A percentile compares a stretch with the other conserved stretches of the same genome.
Conservation (phyloP, 257 asterid species). For the Solanum appendiculatum region DNA sequence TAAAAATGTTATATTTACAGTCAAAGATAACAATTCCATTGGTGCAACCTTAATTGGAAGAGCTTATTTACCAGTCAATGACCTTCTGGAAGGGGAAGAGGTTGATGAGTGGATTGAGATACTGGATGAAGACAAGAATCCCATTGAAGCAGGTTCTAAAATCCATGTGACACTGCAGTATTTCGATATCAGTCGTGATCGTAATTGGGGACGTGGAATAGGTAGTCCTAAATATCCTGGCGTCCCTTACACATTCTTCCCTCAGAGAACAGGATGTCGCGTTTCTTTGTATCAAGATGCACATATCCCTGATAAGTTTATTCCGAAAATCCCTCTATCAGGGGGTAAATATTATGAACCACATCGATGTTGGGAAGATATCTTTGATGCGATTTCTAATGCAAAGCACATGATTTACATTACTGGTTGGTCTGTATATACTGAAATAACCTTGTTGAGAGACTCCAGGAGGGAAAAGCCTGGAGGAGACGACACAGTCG, state of each 20-base stretch:
- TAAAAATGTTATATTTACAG: conserved; percentile 63
- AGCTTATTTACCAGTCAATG: conserved; percentile 70
- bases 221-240: conserved; percentile 58
- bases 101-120: conserved; percentile 80
- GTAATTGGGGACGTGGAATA: conserved; percentile 64
- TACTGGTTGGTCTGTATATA: conserved; percentile 88
- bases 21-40: conserved; percentile 80
- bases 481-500: conserved; percentile 66
- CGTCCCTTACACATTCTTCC: conserved; percentile 72
- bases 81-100: conserved; percentile 77
- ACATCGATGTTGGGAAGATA: conserved; percentile 74
- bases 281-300: conserved; percentile 74
- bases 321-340: conserved; percentile 56
- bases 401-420: conserved; percentile 80
- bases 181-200: conserved; percentile 51
- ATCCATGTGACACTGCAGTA: conserved; percentile 76
- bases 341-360: conserved; percentile 63
- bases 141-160: conserved; percentile 56
- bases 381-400: conserved; percentile 63
- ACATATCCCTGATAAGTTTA: conserved; percentile 60
- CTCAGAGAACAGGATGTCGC: conserved; percentile 67
- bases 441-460: conserved; percentile 56
- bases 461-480: conserved; percentile 72
- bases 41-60: conserved; percentile 93
- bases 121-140: conserved; percentile 63